Percentiles rank a stretch among this genome's conserved stretches.
Evolutionary conservation across 2,329 filamentous ascomycete species (phyloP).

Genomic region (Colletotrichum sp.): DNA sequence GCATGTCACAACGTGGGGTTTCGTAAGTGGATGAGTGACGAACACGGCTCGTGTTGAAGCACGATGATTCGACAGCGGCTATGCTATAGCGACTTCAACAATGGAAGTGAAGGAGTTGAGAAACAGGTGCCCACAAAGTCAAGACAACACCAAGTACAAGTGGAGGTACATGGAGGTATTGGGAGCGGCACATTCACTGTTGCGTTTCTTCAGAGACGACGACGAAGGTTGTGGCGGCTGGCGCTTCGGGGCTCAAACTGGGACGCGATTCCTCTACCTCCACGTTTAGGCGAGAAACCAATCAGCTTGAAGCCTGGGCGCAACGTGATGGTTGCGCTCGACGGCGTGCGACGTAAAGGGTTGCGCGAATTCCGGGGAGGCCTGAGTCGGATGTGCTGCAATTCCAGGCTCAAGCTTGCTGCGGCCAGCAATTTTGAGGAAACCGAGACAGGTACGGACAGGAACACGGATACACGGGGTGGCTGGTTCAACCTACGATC

Average conservation of each 20-base stretch:
- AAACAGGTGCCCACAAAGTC: constrained; percentile 1
- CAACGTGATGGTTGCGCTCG: constrained; percentile 27
- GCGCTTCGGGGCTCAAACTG: background rate
- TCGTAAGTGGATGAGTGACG: constrained; percentile 12
- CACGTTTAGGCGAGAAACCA: constrained; percentile 10
- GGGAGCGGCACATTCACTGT: background rate
- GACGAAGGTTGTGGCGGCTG: background rate
- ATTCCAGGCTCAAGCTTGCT: constrained; percentile 1
- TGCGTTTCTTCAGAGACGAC: background rate
- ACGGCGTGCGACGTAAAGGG: constrained; percentile 8
- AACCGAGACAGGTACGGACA: constrained; percentile 2
- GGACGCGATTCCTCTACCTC: background rate
- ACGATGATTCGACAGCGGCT: constrained; percentile 10
- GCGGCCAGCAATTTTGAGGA: background rate
- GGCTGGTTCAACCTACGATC: constrained; percentile 9
- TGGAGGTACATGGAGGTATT: background rate
- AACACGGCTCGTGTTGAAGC: constrained; percentile 1
- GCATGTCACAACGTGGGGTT: constrained; percentile 19
- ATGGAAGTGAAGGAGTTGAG: background rate
- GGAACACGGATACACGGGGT: background rate
- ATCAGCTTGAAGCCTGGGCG: constrained; percentile 14
- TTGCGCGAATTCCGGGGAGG: constrained; percentile 18
- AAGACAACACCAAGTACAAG: constrained; percentile 1
- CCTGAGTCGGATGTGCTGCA: background rate
- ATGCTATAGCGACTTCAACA: background rate